Conservation (phyloP, 2,329 filamentous ascomycete genomes). For the Ophiocordyceps australis region DNA sequence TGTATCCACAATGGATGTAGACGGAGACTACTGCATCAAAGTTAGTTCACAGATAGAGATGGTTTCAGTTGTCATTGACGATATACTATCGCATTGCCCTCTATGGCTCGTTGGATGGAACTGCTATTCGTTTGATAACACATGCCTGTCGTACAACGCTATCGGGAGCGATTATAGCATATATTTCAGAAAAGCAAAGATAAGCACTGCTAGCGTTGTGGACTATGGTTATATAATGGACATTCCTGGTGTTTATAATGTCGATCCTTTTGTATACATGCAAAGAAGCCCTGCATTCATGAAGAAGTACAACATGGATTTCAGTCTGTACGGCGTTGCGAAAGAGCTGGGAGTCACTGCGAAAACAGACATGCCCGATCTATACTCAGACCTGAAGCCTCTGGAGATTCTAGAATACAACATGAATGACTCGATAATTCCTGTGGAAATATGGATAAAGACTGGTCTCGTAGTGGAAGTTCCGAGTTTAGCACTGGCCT, state of each 20-base stretch:
- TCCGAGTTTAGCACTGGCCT: not conserved
- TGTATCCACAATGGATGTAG: not conserved
- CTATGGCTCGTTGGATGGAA: not conserved
- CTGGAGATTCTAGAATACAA: not conserved
- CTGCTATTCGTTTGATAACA: not conserved
- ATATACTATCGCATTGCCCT: not conserved
- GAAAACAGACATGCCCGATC: not conserved
- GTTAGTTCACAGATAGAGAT: not conserved
- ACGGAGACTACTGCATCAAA: not conserved
- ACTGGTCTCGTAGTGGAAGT: not conserved
- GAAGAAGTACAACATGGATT: not conserved
- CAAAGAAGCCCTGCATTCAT: not conserved
- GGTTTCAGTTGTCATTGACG: not conserved
- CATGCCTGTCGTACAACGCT: not conserved
- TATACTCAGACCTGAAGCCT: not conserved
- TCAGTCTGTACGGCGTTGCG: not conserved
- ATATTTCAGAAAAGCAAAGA: not conserved
- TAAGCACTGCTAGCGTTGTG: not conserved
- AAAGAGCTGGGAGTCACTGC: not conserved
- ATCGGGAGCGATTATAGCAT: not conserved
- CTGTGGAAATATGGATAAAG: not conserved
- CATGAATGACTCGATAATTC: not conserved
- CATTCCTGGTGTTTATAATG: not conserved
- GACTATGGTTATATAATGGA: not conserved
- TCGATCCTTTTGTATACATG: not conserved